A percentile compares a stretch with the other conserved stretches of the same genome.
Evolutionary conservation across 805 yeast species (phyloP).

Genomic region (Suhomyces prunicola): DNA sequence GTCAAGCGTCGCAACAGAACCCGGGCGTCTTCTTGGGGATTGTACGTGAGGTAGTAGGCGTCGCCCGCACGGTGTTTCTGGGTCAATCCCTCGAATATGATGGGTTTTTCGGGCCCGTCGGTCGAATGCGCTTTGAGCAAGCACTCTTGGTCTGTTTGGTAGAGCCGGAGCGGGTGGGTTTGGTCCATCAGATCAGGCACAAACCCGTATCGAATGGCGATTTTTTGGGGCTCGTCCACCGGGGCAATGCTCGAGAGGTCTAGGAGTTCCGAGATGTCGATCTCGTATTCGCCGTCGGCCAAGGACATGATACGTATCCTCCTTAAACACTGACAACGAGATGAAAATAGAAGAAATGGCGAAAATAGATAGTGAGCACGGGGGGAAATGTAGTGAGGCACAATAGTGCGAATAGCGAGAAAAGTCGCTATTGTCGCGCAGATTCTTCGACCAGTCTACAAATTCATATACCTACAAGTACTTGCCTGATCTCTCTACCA

Average conservation of each 20-base stretch:
- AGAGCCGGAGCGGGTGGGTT: slow-evolving; percentile 28
- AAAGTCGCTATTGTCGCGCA: no score
- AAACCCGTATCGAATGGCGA: slow-evolving; percentile 39
- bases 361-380: no score
- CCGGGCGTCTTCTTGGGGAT: slow-evolving; percentile 10
- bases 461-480: no score
- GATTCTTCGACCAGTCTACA: not conserved
- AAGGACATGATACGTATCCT: slow-evolving; percentile 20
- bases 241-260: slow-evolving; percentile 8
- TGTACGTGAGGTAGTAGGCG: slow-evolving; percentile 27
- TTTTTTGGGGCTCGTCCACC: slow-evolving; percentile 10
- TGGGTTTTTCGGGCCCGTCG: slow-evolving; percentile 19
- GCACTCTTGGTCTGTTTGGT: slow-evolving; percentile 32
- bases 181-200: slow-evolving; percentile 42
- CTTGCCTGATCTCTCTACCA: not conserved
- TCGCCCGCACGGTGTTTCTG: slow-evolving; percentile 26
- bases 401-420: no score
- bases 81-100: slow-evolving; percentile 39
- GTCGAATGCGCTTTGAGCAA: slow-evolving; percentile 29
- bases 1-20: slow-evolving; percentile 26
- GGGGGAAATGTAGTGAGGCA: no score
- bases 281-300: slow-evolving; percentile 44
- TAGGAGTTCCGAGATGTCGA: slow-evolving; percentile 30
- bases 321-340: no score
- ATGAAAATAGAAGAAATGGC: no score